A percentile compares a stretch with the other conserved stretches of the same genome.
phyloP scores from a whole-genome alignment of 495 filamentous ascomycete species.

The Aspergillus sclerotioniger region DNA sequence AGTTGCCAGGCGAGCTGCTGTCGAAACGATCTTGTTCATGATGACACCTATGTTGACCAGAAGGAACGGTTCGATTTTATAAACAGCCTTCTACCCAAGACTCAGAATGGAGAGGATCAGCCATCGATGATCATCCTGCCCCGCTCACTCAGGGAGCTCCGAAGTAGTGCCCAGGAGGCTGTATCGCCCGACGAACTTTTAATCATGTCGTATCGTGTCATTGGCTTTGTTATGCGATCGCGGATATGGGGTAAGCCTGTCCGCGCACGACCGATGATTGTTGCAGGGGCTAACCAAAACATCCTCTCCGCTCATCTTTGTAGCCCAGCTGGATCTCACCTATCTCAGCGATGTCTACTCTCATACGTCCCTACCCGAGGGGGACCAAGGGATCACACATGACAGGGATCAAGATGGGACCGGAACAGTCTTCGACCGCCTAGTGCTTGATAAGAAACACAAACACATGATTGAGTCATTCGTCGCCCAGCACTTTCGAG shows the following conservation, averaged over 20 bases:
- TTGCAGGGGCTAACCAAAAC: background rate
- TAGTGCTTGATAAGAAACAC: conserved; percentile 34
- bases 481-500: conserved; percentile 38
- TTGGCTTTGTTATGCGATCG: conserved; percentile 41
- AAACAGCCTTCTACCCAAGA: conserved; percentile 17
- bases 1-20: conserved; percentile 24
- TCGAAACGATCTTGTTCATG: conserved; percentile 15
- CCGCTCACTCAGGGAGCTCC: background rate
- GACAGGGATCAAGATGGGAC: background rate
- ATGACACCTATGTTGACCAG: conserved; percentile 32
- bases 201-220: conserved; percentile 40
- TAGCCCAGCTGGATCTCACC: conserved; percentile 24
- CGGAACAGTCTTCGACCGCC: conserved; percentile 30
- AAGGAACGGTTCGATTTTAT: conserved; percentile 31
- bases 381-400: background rate
- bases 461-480: conserved; percentile 35
- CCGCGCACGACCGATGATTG: background rate
- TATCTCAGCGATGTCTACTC: conserved; percentile 15
- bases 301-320: background rate
- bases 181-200: conserved; percentile 26
- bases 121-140: conserved; percentile 22
- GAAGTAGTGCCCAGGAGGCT: background rate
- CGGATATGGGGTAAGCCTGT: conserved; percentile 38
- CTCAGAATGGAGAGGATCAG: background rate
- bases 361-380: background rate